Conservation (phyloP, 768 basidiomycete genomes). For the Russula sp. region DNA sequence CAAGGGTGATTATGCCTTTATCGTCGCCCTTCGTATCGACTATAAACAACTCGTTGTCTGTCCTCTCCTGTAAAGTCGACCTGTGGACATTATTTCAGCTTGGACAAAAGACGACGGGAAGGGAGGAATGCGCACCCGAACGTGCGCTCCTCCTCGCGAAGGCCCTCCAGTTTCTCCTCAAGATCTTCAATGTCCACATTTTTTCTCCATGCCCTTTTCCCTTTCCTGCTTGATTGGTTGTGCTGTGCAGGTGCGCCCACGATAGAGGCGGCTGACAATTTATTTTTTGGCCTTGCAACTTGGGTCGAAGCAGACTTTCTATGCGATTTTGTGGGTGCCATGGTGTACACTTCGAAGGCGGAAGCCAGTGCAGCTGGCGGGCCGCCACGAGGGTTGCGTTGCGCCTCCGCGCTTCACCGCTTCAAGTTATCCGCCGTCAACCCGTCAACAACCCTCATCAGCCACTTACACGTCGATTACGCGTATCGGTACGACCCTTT, state of each 20-base stretch:
- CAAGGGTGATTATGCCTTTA: constrained; percentile 40
- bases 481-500: neutral
- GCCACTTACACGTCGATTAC: neutral
- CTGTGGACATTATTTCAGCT: constrained; percentile 32
- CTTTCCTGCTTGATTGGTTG: constrained; percentile 73
- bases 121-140: constrained; percentile 54
- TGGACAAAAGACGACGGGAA: neutral
- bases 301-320: neutral
- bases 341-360: neutral
- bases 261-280: constrained; percentile 6
- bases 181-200: constrained; percentile 82
- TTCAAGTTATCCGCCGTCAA: neutral
- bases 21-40: constrained; percentile 79
- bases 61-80: constrained; percentile 56
- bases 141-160: constrained; percentile 75
- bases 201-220: constrained; percentile 92
- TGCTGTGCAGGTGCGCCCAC: constrained; percentile 56
- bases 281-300: constrained; percentile 5
- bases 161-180: constrained; percentile 66
- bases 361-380: neutral
- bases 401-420: neutral
- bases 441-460: neutral
- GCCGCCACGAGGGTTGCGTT: neutral
- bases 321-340: constrained; percentile 8
- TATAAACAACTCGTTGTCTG: constrained; percentile 70